Base-by-base conservation (phyloP, 108 stramenopile genomes). In the Schizochytrium sp. region DNA sequence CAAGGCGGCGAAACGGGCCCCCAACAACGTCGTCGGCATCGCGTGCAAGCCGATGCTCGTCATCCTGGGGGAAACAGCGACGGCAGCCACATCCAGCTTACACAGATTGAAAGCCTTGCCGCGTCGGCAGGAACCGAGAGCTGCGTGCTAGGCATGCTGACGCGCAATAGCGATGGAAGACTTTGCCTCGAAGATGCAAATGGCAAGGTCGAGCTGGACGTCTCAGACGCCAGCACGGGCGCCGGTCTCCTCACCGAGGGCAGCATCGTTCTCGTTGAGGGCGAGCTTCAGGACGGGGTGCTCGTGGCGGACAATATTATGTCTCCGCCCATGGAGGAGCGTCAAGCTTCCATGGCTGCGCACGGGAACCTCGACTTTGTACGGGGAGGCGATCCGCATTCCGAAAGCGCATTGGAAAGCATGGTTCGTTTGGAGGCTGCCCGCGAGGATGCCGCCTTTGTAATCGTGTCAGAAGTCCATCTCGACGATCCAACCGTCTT, bases 221-320 rank as follows among this genome's bases (percentile, higher is more conserved):
- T 92, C 5, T 71, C 91, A 60, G 23, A 90, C 12, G 87, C 90
- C 44, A 34, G 41, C 5, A 88, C 71, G 47, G 59, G 87, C 55
- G 58, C 90, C 25, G 90, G 91, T 5, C 88, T 96, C 88, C 90
- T 96, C 58, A 95, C 96, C 21, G 98, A 98, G 72, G 93, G 97
- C 90, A 95, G 94, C 91, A 93, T 97, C 55, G 94, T 97, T 6
- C 90, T 98, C 63, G 95, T 97, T 14, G 95, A 97, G 88, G 98
- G 98, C 34, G 92, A 95, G 72, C 94, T 97, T 58, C 89, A 93
- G 60, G 95, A 96, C 89, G 96, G 96, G 47, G 92, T 94, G 25
- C 90, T 98, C 44, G 83, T 91, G 71, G 92, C 25, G 95, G 95
- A 89, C 72, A 47, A 47, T 44, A 88, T 92, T 12, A 93, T 94